Percentiles rank a stretch among this genome's conserved stretches.
Evolutionary conservation across 2,329 filamentous ascomycete genomes (phyloP).

Genomic region (Colletotrichum neosansevieriae): DNA sequence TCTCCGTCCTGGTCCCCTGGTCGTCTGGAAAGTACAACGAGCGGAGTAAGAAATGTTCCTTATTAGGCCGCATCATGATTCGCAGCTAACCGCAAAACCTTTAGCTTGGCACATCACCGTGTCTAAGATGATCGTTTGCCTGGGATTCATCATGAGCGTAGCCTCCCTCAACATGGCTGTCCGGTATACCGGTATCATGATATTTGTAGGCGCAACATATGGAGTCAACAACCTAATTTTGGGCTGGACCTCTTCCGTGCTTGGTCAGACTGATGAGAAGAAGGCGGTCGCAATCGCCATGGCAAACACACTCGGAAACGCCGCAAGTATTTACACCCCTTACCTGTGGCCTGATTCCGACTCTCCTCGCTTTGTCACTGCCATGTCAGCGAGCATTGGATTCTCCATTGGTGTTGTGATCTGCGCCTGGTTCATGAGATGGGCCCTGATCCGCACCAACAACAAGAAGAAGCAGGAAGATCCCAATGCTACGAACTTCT

Average conservation of each 20-base stretch:
- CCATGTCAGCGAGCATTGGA: constrained; percentile 43
- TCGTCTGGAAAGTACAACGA: constrained; percentile 61
- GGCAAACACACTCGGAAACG: constrained; percentile 40
- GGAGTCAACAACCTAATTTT: constrained; percentile 59
- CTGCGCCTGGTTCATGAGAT: constrained; percentile 52
- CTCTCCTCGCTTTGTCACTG: constrained; percentile 37
- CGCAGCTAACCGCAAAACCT: no score
- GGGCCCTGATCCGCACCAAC: constrained; percentile 51
- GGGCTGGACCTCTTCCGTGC: constrained; percentile 55
- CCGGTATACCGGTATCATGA: constrained; percentile 48
- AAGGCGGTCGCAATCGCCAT: constrained; percentile 57
- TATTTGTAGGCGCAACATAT: constrained; percentile 49
- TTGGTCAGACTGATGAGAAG: constrained; percentile 61
- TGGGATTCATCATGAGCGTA: constrained; percentile 44
- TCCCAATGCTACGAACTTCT: constrained; percentile 45
- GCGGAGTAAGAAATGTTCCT: constrained; percentile 44
- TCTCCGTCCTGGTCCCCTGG: constrained; percentile 53
- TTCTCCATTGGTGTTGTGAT: constrained; percentile 50
- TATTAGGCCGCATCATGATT: no score
- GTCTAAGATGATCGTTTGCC: constrained; percentile 55
- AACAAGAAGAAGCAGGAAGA: constrained; percentile 46
- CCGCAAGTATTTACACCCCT: constrained; percentile 40
- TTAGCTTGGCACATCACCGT: constrained; percentile 58
- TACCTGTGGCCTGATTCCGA: constrained; percentile 41
- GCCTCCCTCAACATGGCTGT: constrained; percentile 43